phyloP scores from a whole-genome alignment of 768 basidiomycete species.

The Lactarius psammicola region DNA sequence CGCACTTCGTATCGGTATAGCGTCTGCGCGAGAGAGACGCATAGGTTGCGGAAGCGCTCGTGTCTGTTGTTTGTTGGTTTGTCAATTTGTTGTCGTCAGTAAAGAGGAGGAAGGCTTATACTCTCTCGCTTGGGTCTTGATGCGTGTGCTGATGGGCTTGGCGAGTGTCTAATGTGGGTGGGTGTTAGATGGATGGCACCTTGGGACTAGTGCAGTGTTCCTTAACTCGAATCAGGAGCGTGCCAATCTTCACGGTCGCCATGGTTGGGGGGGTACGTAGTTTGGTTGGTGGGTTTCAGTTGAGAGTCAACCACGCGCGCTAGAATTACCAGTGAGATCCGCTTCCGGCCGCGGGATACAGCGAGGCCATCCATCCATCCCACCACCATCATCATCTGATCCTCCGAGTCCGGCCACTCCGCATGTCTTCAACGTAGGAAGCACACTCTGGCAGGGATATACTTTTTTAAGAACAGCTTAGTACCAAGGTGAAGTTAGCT shows the following conservation, averaged over 20 bases:
- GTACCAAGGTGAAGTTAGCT: too few species aligned
- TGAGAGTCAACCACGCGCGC: too few species aligned
- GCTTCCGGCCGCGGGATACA: neutral
- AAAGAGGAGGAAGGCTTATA: constrained; percentile 38
- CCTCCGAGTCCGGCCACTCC: too few species aligned
- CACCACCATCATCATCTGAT: too few species aligned
- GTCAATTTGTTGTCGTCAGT: neutral
- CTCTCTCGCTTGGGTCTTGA: constrained; percentile 74
- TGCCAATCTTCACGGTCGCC: constrained; percentile 74
- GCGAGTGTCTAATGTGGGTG: constrained; percentile 62
- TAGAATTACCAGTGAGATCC: too few species aligned
- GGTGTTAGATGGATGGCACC: too few species aligned
- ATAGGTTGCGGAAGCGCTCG: constrained; percentile 66
- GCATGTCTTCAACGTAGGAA: too few species aligned
- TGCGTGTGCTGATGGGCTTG: constrained; percentile 69
- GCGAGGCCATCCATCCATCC: too few species aligned
- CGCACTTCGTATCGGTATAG: constrained; percentile 74
- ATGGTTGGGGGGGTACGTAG: too few species aligned
- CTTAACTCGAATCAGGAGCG: constrained; percentile 70
- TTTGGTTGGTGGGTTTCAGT: constrained; percentile 34
- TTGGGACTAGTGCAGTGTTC: too few species aligned
- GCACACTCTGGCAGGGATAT: too few species aligned
- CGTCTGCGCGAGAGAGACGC: constrained; percentile 70
- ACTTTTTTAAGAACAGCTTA: too few species aligned
- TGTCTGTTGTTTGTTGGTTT: constrained; percentile 48